These are phyloP conservation scores for Colletotrichum chrysophilum DNA, from an alignment of 2,329 filamentous ascomycete species.

Conservation along the genomic window DNA sequence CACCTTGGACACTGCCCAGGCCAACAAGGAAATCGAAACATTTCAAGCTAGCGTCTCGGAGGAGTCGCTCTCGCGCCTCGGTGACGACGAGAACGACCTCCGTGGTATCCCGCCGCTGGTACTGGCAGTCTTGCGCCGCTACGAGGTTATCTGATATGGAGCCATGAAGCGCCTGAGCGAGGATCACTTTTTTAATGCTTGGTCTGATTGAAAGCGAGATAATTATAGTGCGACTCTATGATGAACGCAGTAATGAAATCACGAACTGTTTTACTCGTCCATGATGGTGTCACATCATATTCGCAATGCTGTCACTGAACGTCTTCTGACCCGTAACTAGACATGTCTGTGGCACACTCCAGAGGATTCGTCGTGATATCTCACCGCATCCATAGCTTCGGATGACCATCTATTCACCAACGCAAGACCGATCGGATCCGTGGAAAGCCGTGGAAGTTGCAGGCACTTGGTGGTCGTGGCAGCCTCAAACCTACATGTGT, in stretches of 20 bases:
- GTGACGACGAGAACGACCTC: not conserved
- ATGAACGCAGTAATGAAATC: not conserved
- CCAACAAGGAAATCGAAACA: not conserved
- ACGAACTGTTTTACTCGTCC: not conserved
- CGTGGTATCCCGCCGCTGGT: conserved; percentile 6
- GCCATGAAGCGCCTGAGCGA: not conserved
- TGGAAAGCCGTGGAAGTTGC: not conserved
- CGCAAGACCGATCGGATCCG: not conserved
- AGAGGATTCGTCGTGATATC: not conserved
- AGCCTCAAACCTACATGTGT: not conserved
- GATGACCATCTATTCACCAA: not conserved
- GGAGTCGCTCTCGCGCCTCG: not conserved
- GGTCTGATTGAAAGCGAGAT: too few relatives aligned
- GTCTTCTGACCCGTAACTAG: rapidly evolving
- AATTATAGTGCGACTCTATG: not conserved
- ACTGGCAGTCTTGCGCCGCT: conserved; percentile 3
- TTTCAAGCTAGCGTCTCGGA: not conserved
- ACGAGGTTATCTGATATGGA: not conserved
- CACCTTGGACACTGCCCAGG: not conserved
- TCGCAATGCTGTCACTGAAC: not conserved
- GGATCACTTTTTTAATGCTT: not conserved
- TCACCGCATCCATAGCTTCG: not conserved
- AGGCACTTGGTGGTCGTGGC: not conserved
- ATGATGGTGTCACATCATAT: not conserved
- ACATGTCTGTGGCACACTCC: not conserved